These are phyloP conservation scores for Symbiodinium pilosum DNA, from an alignment of 73 alveolate species.

Conservation along the genomic window DNA sequence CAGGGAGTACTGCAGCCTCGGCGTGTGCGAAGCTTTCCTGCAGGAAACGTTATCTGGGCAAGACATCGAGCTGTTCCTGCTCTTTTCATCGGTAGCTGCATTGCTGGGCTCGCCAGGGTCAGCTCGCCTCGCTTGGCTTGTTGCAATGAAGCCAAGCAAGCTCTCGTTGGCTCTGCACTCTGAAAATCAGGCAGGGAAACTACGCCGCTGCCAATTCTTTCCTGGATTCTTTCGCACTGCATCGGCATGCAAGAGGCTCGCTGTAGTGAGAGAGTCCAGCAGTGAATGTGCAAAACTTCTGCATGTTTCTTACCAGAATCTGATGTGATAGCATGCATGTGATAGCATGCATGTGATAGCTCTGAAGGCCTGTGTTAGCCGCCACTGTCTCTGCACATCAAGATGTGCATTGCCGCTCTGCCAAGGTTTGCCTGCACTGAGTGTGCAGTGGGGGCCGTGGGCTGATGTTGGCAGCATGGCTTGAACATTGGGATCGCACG, in stretches of 20 bases:
- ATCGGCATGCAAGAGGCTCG: constrained; percentile 60
- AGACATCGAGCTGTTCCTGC: constrained; percentile 27
- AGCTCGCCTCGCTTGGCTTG: background rate
- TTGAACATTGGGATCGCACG: no score
- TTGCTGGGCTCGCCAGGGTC: constrained; percentile 86
- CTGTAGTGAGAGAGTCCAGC: no score
- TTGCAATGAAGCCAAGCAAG: background rate
- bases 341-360: background rate
- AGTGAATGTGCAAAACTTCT: background rate
- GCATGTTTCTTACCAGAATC: background rate
- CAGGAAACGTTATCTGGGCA: background rate
- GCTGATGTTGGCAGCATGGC: constrained; percentile 52
- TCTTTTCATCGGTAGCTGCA: constrained; percentile 78
- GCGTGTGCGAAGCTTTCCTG: background rate
- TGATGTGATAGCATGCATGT: background rate
- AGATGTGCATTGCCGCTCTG: background rate
- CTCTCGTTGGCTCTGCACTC: background rate
- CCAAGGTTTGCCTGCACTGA: constrained; percentile 68
- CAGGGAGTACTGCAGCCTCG: background rate
- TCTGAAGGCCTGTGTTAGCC: background rate
- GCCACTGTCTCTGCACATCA: no score
- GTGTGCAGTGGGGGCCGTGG: constrained; percentile 94
- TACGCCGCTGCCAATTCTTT: constrained; percentile 87
- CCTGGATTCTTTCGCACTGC: constrained; percentile 62
- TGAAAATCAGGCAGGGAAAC: constrained; percentile 64